These are phyloP conservation scores for Candida sp. DNA, from an alignment of 1,139 yeast species.

Conservation along the genomic window DNA sequence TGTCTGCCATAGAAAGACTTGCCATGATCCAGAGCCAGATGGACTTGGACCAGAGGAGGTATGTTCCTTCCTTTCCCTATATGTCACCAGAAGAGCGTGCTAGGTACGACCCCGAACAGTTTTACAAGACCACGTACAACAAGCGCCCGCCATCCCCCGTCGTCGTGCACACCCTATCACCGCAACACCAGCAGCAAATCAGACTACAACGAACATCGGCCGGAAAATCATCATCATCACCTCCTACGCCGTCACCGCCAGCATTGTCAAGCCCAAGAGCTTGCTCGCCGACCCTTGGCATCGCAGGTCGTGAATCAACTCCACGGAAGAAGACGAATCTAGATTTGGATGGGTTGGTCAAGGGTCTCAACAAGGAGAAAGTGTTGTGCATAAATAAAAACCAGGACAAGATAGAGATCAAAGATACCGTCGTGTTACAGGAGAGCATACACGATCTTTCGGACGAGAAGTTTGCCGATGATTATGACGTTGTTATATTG, in stretches of 20 bases:
- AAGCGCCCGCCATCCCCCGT: background rate
- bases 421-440: conserved; percentile 1
- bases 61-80: conserved; percentile 22
- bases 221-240: background rate
- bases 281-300: background rate
- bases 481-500: conserved; percentile 9
- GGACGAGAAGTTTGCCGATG: conserved; percentile 4
- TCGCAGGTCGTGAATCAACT: background rate
- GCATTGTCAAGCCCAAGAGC: background rate
- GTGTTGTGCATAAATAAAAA: conserved; percentile 8
- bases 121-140: background rate
- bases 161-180: background rate
- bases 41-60: conserved; percentile 5
- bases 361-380: conserved; percentile 1
- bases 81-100: conserved; percentile 18
- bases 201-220: background rate
- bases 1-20: conserved; percentile 19
- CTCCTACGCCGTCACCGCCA: background rate
- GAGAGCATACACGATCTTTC: conserved; percentile 4
- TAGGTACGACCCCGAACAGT: conserved; percentile 12
- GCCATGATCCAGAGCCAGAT: conserved; percentile 24
- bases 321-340: background rate
- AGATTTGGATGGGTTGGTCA: background rate
- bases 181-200: background rate
- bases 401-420: background rate